phyloP scores from a whole-genome alignment of 176 grass and related monocot genomes.

The Lolium multiflorum region DNA sequence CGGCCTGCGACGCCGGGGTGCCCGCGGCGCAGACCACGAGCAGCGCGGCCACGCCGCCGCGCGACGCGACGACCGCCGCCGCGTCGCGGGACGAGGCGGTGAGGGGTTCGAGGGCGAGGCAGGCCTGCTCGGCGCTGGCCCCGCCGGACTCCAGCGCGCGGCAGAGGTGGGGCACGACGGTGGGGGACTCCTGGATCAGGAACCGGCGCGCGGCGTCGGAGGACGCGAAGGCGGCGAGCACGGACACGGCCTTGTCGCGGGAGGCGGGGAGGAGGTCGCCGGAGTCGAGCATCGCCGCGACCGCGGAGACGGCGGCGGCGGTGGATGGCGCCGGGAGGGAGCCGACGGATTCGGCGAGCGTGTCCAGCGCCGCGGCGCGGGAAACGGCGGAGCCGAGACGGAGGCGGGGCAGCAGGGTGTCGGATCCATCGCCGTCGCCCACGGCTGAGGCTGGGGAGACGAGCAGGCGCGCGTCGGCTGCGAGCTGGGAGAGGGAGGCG shows the following conservation, averaged over 20 bases:
- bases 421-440: not conserved
- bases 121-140: slow-evolving; percentile 49
- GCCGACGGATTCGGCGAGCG: not conserved
- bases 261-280: slow-evolving; percentile 41
- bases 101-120: slow-evolving; percentile 58
- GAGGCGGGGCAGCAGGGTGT: slow-evolving; percentile 48
- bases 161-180: slow-evolving; percentile 56
- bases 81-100: slow-evolving; percentile 60
- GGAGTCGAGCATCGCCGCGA: slow-evolving; percentile 61
- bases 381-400: slow-evolving; percentile 46
- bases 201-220: slow-evolving; percentile 31
- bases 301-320: slow-evolving; percentile 38
- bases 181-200: slow-evolving; percentile 44
- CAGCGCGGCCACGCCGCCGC: slow-evolving; percentile 75
- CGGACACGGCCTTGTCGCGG: slow-evolving; percentile 55
- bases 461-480: slow-evolving; percentile 58
- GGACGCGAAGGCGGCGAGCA: slow-evolving; percentile 55
- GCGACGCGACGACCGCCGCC: slow-evolving; percentile 50
- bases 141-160: slow-evolving; percentile 53
- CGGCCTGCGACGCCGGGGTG: slow-evolving; percentile 69
- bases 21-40: slow-evolving; percentile 62
- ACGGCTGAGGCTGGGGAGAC: not conserved
- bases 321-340: slow-evolving; percentile 38
- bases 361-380: slow-evolving; percentile 54
- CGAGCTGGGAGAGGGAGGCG: slow-evolving; percentile 45